Conservation (phyloP, 1,284 basidiomycete genomes). For the Trichosporon sp. region DNA sequence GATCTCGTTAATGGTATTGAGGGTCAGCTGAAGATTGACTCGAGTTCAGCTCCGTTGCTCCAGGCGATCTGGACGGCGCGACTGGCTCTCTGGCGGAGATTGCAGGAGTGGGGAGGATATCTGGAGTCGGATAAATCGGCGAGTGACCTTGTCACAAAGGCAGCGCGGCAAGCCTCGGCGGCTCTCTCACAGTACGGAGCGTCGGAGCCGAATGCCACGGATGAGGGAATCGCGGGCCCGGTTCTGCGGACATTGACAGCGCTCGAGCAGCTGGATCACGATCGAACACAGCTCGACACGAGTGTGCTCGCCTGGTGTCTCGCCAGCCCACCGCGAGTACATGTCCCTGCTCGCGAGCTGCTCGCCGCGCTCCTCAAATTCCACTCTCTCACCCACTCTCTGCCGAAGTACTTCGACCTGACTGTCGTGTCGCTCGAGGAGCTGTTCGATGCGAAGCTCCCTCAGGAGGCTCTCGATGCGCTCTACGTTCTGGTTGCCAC, state of each 20-base stretch:
- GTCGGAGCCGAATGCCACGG: slow-evolving; percentile 24
- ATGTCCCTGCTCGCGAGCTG: slow-evolving; percentile 28
- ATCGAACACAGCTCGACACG: slow-evolving; percentile 33
- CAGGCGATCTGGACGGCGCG: slow-evolving; percentile 33
- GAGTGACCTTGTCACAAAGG: slow-evolving; percentile 33
- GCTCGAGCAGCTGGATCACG: slow-evolving; percentile 45
- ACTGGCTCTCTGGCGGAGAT: slow-evolving; percentile 36
- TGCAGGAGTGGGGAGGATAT: slow-evolving; percentile 52
- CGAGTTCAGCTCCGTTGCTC: slow-evolving; percentile 11
- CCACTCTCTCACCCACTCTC: slow-evolving; percentile 43
- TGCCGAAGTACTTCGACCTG: slow-evolving; percentile 35
- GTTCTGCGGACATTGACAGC: slow-evolving; percentile 32
- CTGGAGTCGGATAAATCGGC: slow-evolving; percentile 46
- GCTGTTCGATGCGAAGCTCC: slow-evolving; percentile 33
- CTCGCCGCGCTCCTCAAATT: slow-evolving; percentile 40
- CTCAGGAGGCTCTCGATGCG: slow-evolving; percentile 32
- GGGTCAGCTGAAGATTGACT: slow-evolving; percentile 21
- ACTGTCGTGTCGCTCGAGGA: slow-evolving; percentile 25
- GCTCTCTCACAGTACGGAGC: slow-evolving; percentile 32
- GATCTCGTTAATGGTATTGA: slow-evolving; percentile 33
- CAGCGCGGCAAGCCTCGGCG: slow-evolving; percentile 31
- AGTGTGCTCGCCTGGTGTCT: slow-evolving; percentile 44
- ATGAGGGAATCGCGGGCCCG: slow-evolving; percentile 30
- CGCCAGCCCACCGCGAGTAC: slow-evolving; percentile 31
- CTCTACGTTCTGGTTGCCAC: slow-evolving; percentile 38